These are phyloP conservation scores for Volvox carteri DNA, from an alignment of 163 green algal species.

Conservation along the genomic window DNA sequence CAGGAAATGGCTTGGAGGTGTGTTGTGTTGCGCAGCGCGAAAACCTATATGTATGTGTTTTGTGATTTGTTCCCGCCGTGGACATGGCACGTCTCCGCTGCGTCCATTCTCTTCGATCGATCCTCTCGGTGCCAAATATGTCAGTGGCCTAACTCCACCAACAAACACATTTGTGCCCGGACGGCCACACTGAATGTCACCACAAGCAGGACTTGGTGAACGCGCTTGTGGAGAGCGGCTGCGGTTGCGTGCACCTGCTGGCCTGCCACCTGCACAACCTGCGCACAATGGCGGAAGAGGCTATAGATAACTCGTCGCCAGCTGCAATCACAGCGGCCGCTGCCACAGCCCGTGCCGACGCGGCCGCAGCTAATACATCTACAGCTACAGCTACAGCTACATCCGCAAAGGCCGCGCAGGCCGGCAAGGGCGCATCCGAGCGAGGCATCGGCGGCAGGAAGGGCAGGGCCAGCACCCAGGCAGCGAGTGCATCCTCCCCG, in stretches of 20 bases:
- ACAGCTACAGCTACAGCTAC: too few species aligned
- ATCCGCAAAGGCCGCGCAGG: not conserved
- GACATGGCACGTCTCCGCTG: too few species aligned
- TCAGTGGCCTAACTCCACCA: too few species aligned
- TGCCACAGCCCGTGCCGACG: not conserved
- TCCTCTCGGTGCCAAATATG: too few species aligned
- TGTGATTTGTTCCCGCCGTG: too few species aligned
- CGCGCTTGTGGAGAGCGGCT: constrained; percentile 53
- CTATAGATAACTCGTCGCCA: constrained; percentile 1
- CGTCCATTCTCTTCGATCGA: too few species aligned
- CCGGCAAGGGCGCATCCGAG: not conserved
- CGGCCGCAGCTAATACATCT: too few species aligned
- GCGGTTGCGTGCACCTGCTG: constrained; percentile 57
- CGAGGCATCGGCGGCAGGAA: not conserved
- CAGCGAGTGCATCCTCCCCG: not conserved
- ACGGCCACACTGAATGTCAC: too few species aligned
- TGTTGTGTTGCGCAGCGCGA: too few species aligned
- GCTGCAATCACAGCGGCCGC: not conserved
- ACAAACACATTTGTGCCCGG: too few species aligned
- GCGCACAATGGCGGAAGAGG: constrained; percentile 59
- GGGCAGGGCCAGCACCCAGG: not conserved
- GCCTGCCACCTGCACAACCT: constrained; percentile 65
- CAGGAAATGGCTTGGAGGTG: too few species aligned
- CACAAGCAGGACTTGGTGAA: constrained; percentile 60
- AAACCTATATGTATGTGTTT: too few species aligned